Evolutionary conservation across 106 monocot genomes (phyloP), one percentile per base, ranked within the genome.

Genomic region (Allium cepa): DNA sequence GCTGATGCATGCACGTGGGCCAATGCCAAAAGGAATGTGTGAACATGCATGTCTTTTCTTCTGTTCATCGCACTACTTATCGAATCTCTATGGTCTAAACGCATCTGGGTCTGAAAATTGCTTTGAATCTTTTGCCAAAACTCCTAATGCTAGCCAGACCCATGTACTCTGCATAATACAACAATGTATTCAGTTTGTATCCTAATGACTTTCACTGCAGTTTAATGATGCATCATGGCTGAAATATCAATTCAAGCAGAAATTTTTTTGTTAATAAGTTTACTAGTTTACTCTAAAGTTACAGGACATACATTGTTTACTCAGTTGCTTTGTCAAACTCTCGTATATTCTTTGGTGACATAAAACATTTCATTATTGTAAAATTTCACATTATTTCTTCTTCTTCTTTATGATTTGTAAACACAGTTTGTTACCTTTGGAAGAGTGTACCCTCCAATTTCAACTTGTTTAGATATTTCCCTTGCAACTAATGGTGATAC

Each of bases 101-200:
- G 67, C 53, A 4, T 89, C 75, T 7, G 96, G 88, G 11, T 88
- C 80, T 7, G 86, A 82, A 62, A 97, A 92, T 46, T 84, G 71
- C 68, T 84, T 80, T 0, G 86, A 77, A 48, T 92, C 92, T 57
- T 89, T 97, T 3, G 96, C 82, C 53, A 97, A 57, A 13, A 87
- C 88, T 1, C 96, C 96, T 14, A 81, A 62, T 56, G 92, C 96
- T n/a, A 97, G 69, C 92, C 96, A 97, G 12, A 97, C 86, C 92
- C 92, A 89, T 50, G 88, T 80, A 0, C 96, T 92, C 91, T 85
- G 57, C 14, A 57, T 27, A 57, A 12, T 26, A 4, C 4, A 27
- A 27, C 8, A 59, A 13, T 66, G 49, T 3, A 12, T 46, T 9
- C 11, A n/a, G 17, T 50, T 50, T 49, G 10, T 14, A 46, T 17